Percentiles rank a stretch among this genome's conserved stretches.
Evolutionary conservation across 768 basidiomycete genomes (phyloP).

Genomic region (Austroboletus festivus): DNA sequence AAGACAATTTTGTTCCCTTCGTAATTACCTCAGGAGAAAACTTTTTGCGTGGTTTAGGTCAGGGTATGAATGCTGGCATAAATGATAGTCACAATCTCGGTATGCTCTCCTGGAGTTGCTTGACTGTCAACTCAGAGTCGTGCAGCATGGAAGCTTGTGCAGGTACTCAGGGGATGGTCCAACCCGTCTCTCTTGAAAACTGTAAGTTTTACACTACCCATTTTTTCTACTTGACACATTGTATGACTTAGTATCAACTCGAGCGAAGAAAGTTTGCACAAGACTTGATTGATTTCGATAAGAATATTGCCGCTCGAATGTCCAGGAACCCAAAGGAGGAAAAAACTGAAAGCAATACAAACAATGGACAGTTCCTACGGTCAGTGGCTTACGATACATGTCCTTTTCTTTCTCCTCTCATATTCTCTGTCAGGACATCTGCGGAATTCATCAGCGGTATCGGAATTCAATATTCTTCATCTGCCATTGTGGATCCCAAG

Average conservation of each 20-base stretch:
- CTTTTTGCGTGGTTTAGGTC: not conserved
- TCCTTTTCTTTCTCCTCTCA: not conserved
- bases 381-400: not conserved
- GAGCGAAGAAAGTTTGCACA: not conserved
- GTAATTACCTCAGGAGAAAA: not conserved
- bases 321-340: not conserved
- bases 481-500: slow-evolving; percentile 27
- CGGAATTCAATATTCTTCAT: slow-evolving; percentile 36
- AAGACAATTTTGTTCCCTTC: not conserved
- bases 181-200: not conserved
- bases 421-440: slow-evolving; percentile 23
- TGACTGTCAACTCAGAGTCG: not conserved
- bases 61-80: not conserved
- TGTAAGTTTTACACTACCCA: not conserved
- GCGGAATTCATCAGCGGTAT: slow-evolving; percentile 32
- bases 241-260: not conserved
- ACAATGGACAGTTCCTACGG: not conserved
- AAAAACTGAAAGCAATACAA: not conserved
- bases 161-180: not conserved
- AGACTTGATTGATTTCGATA: not conserved
- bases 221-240: not conserved
- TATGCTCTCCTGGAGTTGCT: not conserved
- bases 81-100: not conserved
- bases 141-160: not conserved
- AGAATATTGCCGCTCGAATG: not conserved